Evolutionary conservation across 2,329 filamentous ascomycete species (phyloP).

Genomic region (Pseudocercospora cruenta): DNA sequence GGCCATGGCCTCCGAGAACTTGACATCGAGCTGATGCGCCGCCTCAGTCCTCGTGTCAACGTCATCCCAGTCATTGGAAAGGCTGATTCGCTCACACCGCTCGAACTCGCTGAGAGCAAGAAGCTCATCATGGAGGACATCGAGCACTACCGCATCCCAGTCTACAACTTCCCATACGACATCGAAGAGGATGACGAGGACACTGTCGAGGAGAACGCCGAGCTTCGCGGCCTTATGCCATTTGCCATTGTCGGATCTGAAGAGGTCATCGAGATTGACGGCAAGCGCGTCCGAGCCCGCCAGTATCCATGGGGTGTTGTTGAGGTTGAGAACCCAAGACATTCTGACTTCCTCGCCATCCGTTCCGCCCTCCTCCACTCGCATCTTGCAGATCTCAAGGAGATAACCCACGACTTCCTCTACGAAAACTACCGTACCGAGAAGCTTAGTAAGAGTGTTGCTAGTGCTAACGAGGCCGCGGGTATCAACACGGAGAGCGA

Average conservation of each 20-base stretch:
- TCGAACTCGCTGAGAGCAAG: constrained; percentile 97
- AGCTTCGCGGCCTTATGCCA: constrained; percentile 95
- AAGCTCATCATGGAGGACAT: constrained; percentile 99
- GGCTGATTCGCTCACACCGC: constrained; percentile 93
- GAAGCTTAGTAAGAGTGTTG: constrained; percentile 99
- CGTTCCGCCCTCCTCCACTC: constrained; percentile 95
- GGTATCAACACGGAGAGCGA: constrained; percentile 32
- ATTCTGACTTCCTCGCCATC: constrained; percentile 97
- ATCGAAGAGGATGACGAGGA: constrained; percentile 99
- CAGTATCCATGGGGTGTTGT: constrained; percentile 99
- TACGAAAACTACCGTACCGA: constrained; percentile 99
- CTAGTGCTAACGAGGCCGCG: constrained; percentile 65
- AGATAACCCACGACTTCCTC: constrained; percentile 99
- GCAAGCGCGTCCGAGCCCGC: constrained; percentile 86
- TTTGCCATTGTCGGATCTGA: constrained; percentile 99
- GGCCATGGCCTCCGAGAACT: constrained; percentile 83
- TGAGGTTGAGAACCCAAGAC: constrained; percentile 97
- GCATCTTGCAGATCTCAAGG: constrained; percentile 96
- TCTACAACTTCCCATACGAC: constrained; percentile 99
- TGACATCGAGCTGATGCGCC: constrained; percentile 99
- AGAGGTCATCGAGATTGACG: constrained; percentile 90
- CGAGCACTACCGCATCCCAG: constrained; percentile 98
- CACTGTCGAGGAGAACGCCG: constrained; percentile 98
- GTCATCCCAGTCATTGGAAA: constrained; percentile 99
- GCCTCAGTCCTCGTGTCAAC: constrained; percentile 95